A percentile compares a stretch with the other conserved stretches of the same genome.
These are phyloP conservation scores for Magnaporthiopsis incrustans DNA, from an alignment of 2,329 filamentous ascomycete species.

Conservation along the genomic window DNA sequence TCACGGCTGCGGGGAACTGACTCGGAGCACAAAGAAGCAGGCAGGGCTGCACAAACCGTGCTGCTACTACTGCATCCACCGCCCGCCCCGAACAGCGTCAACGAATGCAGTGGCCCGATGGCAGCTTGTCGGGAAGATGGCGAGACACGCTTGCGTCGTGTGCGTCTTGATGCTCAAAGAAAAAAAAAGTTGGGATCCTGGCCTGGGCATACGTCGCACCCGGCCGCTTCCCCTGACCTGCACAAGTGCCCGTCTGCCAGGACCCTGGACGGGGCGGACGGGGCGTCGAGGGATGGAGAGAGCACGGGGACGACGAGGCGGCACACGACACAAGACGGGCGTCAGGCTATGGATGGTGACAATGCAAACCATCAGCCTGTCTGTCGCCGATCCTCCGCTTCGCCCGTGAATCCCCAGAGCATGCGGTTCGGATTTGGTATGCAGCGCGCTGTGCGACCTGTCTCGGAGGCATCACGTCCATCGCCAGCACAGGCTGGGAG, in stretches of 20 bases:
- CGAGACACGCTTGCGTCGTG: not conserved
- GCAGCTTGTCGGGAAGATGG: not conserved
- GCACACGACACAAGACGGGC: not conserved
- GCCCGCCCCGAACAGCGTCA: not conserved
- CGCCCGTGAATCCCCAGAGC: not conserved
- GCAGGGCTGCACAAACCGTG: not conserved
- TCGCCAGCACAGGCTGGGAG: not conserved
- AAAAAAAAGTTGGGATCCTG: not conserved
- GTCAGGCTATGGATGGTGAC: not conserved
- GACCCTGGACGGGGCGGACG: not conserved
- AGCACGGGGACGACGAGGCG: not conserved
- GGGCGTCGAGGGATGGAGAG: not conserved
- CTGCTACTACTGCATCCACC: not conserved
- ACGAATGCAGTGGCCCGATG: not conserved
- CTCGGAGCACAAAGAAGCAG: not conserved
- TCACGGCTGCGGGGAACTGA: not conserved
- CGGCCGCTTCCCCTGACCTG: not conserved
- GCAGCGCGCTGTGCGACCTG: conserved; percentile 1
- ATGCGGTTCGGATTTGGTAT: not conserved
- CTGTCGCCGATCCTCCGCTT: too few species aligned
- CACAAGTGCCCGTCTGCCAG: not conserved
- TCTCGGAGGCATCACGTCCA: not conserved
- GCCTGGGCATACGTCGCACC: not conserved
- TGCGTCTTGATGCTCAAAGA: not conserved
- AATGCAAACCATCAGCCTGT: not conserved